A percentile compares a stretch with the other conserved stretches of the same genome.
Evolutionary conservation across 2,329 filamentous ascomycete genomes (phyloP).

Genomic region (Lecanicillium sp.): DNA sequence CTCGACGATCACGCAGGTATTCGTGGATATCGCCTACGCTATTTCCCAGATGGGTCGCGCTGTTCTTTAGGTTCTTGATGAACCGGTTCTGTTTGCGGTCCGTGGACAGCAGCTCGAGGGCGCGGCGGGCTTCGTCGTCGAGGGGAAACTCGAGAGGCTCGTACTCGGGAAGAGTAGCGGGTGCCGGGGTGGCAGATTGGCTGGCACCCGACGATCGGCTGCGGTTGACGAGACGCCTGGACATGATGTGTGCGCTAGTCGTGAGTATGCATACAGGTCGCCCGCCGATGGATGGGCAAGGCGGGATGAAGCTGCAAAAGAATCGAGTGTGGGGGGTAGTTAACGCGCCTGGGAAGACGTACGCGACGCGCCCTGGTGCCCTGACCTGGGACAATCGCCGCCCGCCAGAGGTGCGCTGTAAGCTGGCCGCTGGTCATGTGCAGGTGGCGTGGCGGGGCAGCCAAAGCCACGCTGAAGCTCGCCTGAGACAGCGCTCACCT

Average conservation of each 20-base stretch:
- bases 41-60: slow-evolving; percentile 37
- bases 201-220: slow-evolving; percentile 11
- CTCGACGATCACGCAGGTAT: slow-evolving; percentile 31
- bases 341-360: no score
- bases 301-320: no score
- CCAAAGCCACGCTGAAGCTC: no score
- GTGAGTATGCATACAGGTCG: no score
- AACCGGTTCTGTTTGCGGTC: slow-evolving; percentile 37
- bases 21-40: slow-evolving; percentile 47
- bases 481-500: no score
- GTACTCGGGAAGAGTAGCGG: slow-evolving; percentile 41
- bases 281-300: no score
- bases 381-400: no score
- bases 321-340: no score
- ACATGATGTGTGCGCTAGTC: slow-evolving; percentile 28
- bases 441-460: no score
- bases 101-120: slow-evolving; percentile 38
- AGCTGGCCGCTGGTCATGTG: no score
- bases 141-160: slow-evolving; percentile 43
- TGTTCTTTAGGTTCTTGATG: slow-evolving; percentile 40
- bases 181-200: slow-evolving; percentile 15
- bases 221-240: slow-evolving; percentile 28
- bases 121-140: slow-evolving; percentile 30
- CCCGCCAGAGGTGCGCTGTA: no score
- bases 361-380: no score